Evolutionary conservation across 108 stramenopile species (phyloP).

Genomic region (Cyclotella choctawhatcheeana): DNA sequence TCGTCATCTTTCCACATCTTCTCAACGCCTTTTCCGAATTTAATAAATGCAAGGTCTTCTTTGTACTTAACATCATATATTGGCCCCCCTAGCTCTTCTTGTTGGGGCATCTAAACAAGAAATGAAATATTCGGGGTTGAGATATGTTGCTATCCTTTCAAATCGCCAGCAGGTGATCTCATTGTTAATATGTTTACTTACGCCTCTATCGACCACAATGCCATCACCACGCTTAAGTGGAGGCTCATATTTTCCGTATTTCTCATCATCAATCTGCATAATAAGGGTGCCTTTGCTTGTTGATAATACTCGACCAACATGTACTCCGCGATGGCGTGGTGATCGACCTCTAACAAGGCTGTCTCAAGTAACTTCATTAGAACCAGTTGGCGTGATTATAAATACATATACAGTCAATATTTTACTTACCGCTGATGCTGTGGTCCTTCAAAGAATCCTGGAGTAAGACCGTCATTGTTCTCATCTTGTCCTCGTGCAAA

Average conservation of each 20-base stretch:
- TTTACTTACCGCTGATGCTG: slow-evolving; percentile 68
- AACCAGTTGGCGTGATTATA: too few species aligned
- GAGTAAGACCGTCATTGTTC: slow-evolving; percentile 64
- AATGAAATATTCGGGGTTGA: too few species aligned
- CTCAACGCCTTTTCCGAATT: slow-evolving; percentile 59
- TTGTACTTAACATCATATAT: slow-evolving; percentile 33
- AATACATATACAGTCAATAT: too few species aligned
- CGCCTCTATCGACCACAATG: slow-evolving; percentile 76
- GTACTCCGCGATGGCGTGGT: slow-evolving; percentile 76
- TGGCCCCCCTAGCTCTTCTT: slow-evolving; percentile 71
- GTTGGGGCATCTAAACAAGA: slow-evolving; percentile 49
- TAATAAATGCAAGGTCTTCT: slow-evolving; percentile 37
- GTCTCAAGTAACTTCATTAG: too few species aligned
- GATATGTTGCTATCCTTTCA: too few species aligned
- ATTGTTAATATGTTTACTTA: neutral
- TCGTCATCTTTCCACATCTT: slow-evolving; percentile 59
- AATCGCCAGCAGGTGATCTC: too few species aligned
- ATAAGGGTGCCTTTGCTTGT: slow-evolving; percentile 50
- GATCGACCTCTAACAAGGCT: slow-evolving; percentile 73
- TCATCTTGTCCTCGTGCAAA: slow-evolving; percentile 82
- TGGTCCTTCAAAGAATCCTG: slow-evolving; percentile 78
- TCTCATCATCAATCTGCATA: slow-evolving; percentile 34
- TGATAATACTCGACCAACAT: slow-evolving; percentile 62
- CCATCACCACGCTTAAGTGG: slow-evolving; percentile 75
- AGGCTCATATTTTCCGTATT: neutral